Evolutionary conservation across 1,284 basidiomycete genomes (phyloP).

Genomic region (Irpex sp.): DNA sequence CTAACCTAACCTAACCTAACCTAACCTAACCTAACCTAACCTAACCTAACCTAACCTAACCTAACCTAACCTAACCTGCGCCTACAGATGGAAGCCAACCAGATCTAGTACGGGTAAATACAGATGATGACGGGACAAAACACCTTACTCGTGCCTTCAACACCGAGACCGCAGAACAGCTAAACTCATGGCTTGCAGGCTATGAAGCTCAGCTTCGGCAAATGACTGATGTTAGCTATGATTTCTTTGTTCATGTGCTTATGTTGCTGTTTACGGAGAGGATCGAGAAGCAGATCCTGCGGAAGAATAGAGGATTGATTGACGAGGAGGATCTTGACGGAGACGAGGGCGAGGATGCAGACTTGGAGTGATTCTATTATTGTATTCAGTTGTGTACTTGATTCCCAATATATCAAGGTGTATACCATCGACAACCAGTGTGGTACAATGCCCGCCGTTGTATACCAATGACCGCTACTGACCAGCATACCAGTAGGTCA

Average conservation of each 20-base stretch:
- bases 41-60: too few relatives aligned
- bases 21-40: too few relatives aligned
- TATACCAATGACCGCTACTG: background rate
- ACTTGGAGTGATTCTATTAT: too few relatives aligned
- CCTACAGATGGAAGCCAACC: conserved; percentile 8
- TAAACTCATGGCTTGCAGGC: conserved; percentile 6
- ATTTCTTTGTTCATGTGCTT: conserved; percentile 6
- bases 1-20: too few relatives aligned
- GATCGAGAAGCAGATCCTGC: background rate
- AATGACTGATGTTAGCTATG: conserved; percentile 10
- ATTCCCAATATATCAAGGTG: background rate
- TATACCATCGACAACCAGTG: background rate
- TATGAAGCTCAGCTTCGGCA: conserved; percentile 7
- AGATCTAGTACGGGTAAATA: conserved; percentile 5
- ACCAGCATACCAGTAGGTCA: background rate
- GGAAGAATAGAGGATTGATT: too few relatives aligned
- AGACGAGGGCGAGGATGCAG: too few relatives aligned
- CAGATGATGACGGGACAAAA: background rate
- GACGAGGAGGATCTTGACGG: too few relatives aligned
- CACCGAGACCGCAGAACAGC: conserved; percentile 8
- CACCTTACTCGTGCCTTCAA: conserved; percentile 4
- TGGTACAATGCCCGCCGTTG: background rate
- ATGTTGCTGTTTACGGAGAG: conserved; percentile 5
- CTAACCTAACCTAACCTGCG: too few relatives aligned
- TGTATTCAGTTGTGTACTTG: background rate